phyloP scores from a whole-genome alignment of 257 asterid species.

The Nicotiana tomentosiformis region DNA sequence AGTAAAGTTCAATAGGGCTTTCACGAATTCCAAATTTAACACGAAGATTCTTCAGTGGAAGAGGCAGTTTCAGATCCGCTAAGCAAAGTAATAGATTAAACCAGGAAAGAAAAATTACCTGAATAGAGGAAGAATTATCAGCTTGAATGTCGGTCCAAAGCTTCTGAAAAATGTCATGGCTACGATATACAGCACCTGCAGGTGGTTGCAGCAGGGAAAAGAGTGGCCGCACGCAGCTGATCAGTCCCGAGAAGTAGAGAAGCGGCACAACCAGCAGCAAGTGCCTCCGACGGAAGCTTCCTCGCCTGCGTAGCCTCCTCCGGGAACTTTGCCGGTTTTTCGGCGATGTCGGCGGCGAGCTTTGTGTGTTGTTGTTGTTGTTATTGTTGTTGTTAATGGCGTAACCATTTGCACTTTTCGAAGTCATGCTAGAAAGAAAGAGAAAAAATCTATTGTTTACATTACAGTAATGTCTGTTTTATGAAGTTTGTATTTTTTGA shows the following conservation, averaged over 20 bases:
- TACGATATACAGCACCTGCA: constrained; percentile 61
- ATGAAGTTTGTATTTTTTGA: no score
- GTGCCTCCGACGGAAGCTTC: background rate
- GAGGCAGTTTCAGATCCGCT: background rate
- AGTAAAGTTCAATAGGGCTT: background rate
- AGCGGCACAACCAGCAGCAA: constrained; percentile 10
- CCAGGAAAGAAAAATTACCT: constrained; percentile 27
- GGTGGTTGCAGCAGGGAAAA: constrained; percentile 38
- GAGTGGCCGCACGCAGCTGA: constrained; percentile 62
- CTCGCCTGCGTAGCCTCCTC: constrained; percentile 18
- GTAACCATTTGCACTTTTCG: background rate
- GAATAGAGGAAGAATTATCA: constrained; percentile 53
- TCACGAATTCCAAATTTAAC: background rate
- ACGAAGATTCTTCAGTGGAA: background rate
- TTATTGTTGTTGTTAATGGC: background rate
- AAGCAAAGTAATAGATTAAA: background rate
- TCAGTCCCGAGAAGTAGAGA: constrained; percentile 59
- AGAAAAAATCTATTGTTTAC: background rate
- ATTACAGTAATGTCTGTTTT: background rate
- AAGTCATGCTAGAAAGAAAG: background rate
- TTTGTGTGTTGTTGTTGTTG: background rate
- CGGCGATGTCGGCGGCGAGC: constrained; percentile 11
- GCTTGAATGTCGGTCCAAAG: constrained; percentile 65
- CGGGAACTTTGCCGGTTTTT: constrained; percentile 7
- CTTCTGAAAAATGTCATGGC: constrained; percentile 50